phyloP scores from a whole-genome alignment of 2,329 filamentous ascomycete genomes.

The Stylonectria norvegica region DNA sequence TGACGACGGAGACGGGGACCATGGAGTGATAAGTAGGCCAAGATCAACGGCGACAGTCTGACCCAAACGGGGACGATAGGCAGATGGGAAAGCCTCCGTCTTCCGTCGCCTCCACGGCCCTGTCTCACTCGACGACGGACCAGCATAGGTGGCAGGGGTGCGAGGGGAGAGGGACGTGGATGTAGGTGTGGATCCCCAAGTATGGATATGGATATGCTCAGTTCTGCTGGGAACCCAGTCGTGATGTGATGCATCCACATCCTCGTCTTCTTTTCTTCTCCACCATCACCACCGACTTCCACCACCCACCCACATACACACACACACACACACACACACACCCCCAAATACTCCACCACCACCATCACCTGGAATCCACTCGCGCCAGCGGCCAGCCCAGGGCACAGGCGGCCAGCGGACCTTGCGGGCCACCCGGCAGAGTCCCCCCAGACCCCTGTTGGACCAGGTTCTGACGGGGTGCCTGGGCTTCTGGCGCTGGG shows the following conservation, averaged over 20 bases:
- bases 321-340: conserved; percentile 16
- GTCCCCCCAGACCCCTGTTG: conserved; percentile 24
- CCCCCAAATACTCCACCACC: conserved; percentile 6
- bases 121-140: conserved; percentile 50
- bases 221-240: too few species aligned
- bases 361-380: not conserved
- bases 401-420: too few species aligned
- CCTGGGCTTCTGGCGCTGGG: too few species aligned
- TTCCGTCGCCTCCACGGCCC: conserved; percentile 38
- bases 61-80: conserved; percentile 27
- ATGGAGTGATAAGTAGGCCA: conserved; percentile 48
- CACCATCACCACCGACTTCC: too few species aligned
- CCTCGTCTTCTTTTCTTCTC: too few species aligned
- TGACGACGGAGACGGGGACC: conserved; percentile 42
- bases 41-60: conserved; percentile 34
- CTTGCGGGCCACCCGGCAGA: conserved; percentile 29
- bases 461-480: conserved; percentile 9
- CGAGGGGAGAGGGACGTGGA: too few species aligned
- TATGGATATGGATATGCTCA: too few species aligned
- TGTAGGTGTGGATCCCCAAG: too few species aligned
- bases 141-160: too few species aligned
- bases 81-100: conserved; percentile 28
- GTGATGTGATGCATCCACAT: too few species aligned
- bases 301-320: not conserved
- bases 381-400: not conserved